Base-by-base conservation (phyloP, 805 yeast species). In the Candida dajiaensis region DNA sequence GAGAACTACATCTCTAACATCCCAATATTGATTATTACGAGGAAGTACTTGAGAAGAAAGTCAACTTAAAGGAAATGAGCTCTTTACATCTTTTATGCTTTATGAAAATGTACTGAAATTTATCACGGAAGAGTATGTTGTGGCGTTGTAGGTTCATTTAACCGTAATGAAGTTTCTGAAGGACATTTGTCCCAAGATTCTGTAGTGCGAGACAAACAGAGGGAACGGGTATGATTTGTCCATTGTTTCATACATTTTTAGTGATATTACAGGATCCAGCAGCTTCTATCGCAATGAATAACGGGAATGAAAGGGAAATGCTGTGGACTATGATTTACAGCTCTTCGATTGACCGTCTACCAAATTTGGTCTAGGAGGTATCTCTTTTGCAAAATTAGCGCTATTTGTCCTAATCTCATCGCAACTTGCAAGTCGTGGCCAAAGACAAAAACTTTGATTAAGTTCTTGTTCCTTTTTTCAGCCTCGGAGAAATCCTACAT, bases 11-110 rank as follows among this genome's bases (percentile, higher is more conserved):
- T 59, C 16, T 40, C 58, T 4, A 49, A 51, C 7, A 52, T 59
- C 35, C 63, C 64, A 12, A 40, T 59, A 20, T 33, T 57, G 23
- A 55, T 58, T 8, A 48, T 58, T 2, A 59, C 56, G 49, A 57
- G 53, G 40, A 53, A 45, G 43, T 38, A 42, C 18, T 46, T 42
- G 47, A 45, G 43, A 45, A 46, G 50, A 23, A 38, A 33, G 7
- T 33, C 36, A 7, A n/a, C 22, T 37, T 21, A 7, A 22, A 22
- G 8, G 8, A 22, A 22, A 9, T 21, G 20, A 15, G 10, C 23
- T 3, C 10, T 9, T 19, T 6, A 40, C 7, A 37, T 19, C 31
- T 13, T 28, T 28, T 13, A 28, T 28, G 31, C n/a, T 4, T 28
- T 28, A 28, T 28, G 31, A 28, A 28, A 28, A 13, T 28, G n/a